Conservation (phyloP, 2,329 filamentous ascomycete species). For the Ceratocystis eucalypticola region DNA sequence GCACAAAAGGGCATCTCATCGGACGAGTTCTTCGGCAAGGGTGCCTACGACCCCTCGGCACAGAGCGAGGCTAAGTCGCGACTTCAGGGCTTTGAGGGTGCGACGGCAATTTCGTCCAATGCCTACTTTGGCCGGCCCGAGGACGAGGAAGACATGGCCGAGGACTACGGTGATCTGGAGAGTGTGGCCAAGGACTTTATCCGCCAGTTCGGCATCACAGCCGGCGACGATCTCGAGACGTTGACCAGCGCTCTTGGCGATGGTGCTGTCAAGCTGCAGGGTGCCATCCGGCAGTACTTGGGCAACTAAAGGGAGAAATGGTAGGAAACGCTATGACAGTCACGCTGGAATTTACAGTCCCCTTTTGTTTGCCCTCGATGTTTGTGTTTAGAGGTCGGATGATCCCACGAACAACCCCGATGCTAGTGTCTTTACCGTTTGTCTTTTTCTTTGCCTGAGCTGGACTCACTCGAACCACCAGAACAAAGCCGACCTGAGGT, state of each 20-base stretch:
- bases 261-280: constrained; percentile 71
- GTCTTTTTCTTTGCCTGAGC: neutral
- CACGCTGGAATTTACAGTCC: neutral
- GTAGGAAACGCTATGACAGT: neutral
- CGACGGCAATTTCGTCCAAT: constrained; percentile 84
- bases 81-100: constrained; percentile 85
- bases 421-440: neutral
- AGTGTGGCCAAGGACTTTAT: constrained; percentile 92
- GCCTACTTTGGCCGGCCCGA: constrained; percentile 94
- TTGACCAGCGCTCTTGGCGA: constrained; percentile 71
- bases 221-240: constrained; percentile 91
- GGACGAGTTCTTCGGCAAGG: constrained; percentile 95
- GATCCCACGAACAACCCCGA: neutral
- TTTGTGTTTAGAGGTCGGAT: neutral
- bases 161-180: constrained; percentile 85
- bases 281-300: constrained; percentile 52
- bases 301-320: constrained; percentile 34
- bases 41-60: constrained; percentile 64
- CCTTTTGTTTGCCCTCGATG: neutral
- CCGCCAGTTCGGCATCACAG: constrained; percentile 86
- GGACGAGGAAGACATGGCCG: constrained; percentile 49
- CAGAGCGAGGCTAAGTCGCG: constrained; percentile 77
- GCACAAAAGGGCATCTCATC: constrained; percentile 91
- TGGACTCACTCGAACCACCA: constrained; percentile 7
- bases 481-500: neutral